phyloP scores from a whole-genome alignment of 2,329 filamentous ascomycete genomes.

The Pyricularia sp. region DNA sequence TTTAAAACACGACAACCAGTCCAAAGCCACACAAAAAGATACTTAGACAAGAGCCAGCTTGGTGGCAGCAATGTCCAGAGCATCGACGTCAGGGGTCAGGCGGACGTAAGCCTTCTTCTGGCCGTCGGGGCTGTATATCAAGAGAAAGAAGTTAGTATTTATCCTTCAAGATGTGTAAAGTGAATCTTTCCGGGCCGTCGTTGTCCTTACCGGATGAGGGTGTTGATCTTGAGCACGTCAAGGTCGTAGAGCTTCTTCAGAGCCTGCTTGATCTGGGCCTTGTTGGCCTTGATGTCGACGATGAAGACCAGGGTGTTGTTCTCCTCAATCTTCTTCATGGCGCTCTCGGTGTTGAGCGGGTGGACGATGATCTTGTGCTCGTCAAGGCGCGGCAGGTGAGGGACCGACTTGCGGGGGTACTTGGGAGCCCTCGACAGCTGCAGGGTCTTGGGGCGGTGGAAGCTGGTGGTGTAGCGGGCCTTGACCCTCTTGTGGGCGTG shows the following conservation, averaged over 20 bases:
- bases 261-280: constrained; percentile 97
- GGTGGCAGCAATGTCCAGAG: constrained; percentile 97
- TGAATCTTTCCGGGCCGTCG: neutral
- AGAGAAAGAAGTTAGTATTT: neutral
- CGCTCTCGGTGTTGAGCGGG: constrained; percentile 98
- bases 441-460: constrained; percentile 97
- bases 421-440: constrained; percentile 83
- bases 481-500: constrained; percentile 78
- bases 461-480: constrained; percentile 84
- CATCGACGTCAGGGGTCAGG: constrained; percentile 92
- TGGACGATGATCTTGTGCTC: constrained; percentile 96
- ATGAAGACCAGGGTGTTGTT: constrained; percentile 99
- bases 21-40: constrained; percentile 28
- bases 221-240: constrained; percentile 98
- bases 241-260: constrained; percentile 99
- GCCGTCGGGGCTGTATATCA: constrained; percentile 66
- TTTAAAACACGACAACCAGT: constrained; percentile 18
- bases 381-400: constrained; percentile 84
- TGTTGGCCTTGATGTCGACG: constrained; percentile 95
- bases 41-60: constrained; percentile 95
- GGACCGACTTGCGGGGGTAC: constrained; percentile 94
- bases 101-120: constrained; percentile 98
- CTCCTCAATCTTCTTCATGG: constrained; percentile 99
- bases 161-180: no score
- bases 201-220: constrained; percentile 79